Percentiles rank a stretch among this genome's conserved stretches.
Evolutionary conservation across 176 grass and related monocot genomes (phyloP).

Genomic region (Secale cereale): DNA sequence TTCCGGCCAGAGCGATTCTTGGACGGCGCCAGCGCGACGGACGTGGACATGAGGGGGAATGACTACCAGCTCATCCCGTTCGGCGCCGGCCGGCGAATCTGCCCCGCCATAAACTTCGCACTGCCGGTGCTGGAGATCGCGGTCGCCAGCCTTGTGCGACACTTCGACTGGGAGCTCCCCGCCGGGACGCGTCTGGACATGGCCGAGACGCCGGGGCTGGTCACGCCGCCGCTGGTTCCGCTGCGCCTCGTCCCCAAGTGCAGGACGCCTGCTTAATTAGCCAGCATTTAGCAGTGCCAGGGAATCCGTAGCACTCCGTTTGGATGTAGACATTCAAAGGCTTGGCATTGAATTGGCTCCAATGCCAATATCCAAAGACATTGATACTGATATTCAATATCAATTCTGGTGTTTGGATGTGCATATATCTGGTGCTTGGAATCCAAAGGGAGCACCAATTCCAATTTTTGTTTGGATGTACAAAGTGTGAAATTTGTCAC

Average conservation of each 20-base stretch:
- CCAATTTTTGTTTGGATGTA: no score
- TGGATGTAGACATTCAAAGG: no score
- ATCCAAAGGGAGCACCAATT: no score
- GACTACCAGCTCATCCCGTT: constrained; percentile 58
- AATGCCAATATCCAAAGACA: no score
- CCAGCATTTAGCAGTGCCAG: not conserved
- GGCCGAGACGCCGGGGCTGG: not conserved
- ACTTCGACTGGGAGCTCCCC: constrained; percentile 61
- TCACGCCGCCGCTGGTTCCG: constrained; percentile 28
- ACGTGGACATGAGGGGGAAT: constrained; percentile 43
- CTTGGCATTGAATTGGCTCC: no score
- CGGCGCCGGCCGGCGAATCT: constrained; percentile 56
- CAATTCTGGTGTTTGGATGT: no score
- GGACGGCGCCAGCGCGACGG: not conserved
- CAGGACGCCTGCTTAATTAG: not conserved
- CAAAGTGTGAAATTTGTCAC: no score
- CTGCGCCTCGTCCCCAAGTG: constrained; percentile 29
- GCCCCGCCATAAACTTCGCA: constrained; percentile 28
- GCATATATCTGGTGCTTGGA: no score
- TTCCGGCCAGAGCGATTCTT: constrained; percentile 68
- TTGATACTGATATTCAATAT: no score
- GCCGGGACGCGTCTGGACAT: not conserved
- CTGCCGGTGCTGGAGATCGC: constrained; percentile 48
- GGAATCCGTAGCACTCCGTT: no score
- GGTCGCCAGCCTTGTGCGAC: constrained; percentile 34